These are phyloP conservation scores for Filobasidium wieringae DNA, from an alignment of 768 basidiomycete species.

Conservation along the genomic window DNA sequence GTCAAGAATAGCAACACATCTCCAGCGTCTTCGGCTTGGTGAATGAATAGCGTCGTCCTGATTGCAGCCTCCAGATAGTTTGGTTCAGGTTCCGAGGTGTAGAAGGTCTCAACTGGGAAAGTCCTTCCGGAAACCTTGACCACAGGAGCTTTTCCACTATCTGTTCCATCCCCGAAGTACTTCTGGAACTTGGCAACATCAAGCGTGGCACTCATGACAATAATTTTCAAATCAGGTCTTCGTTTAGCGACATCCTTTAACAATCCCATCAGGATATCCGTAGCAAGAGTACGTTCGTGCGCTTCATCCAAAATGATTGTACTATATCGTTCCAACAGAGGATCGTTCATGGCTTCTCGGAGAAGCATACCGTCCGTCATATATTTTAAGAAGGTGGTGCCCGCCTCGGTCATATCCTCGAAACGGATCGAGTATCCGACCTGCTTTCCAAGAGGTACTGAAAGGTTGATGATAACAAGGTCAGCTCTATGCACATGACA, in stretches of 20 bases:
- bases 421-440: constrained; percentile 98
- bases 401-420: constrained; percentile 84
- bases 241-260: constrained; percentile 68
- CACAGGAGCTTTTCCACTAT: constrained; percentile 52
- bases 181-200: constrained; percentile 94
- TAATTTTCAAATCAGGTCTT: constrained; percentile 83
- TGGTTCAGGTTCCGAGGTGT: constrained; percentile 57
- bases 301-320: constrained; percentile 98
- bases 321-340: constrained; percentile 73
- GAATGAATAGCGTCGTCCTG: constrained; percentile 91
- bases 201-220: constrained; percentile 96
- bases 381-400: constrained; percentile 92
- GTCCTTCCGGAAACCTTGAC: constrained; percentile 88
- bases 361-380: constrained; percentile 99
- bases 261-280: constrained; percentile 96
- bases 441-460: constrained; percentile 82
- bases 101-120: constrained; percentile 67
- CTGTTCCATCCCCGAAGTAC: constrained; percentile 55
- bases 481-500: background rate
- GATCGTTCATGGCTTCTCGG: constrained; percentile 97
- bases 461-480: background rate
- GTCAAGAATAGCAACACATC: constrained; percentile 92
- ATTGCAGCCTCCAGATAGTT: constrained; percentile 98
- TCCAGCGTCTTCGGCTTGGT: constrained; percentile 84
- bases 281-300: constrained; percentile 93